Evolutionary conservation across 73 alveolate genomes (phyloP).

Genomic region (Stentor roeselii): DNA sequence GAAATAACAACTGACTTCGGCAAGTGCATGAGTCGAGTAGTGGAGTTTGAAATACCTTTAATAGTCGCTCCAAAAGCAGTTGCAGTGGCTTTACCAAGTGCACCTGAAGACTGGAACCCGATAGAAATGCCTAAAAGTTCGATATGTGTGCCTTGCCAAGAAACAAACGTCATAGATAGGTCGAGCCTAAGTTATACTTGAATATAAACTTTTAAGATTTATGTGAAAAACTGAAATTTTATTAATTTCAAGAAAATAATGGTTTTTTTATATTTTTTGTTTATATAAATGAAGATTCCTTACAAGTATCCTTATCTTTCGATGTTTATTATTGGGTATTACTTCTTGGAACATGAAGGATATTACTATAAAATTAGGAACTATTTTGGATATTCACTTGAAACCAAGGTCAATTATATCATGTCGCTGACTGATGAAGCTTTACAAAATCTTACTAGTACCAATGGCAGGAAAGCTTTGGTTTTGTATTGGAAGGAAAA

Average conservation of each 20-base stretch:
- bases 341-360: slow-evolving; percentile 21
- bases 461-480: background rate
- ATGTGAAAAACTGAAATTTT: too few relatives aligned
- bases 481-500: background rate
- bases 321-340: slow-evolving; percentile 7
- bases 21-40: background rate
- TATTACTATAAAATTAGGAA: slow-evolving; percentile 6
- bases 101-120: slow-evolving; percentile 23
- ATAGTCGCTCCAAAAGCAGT: background rate
- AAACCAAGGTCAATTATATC: background rate
- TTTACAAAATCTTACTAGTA: background rate
- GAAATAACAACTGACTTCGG: slow-evolving; percentile 15
- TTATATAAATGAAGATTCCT: slow-evolving; percentile 8
- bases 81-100: background rate
- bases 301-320: slow-evolving; percentile 25
- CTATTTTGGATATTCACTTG: background rate
- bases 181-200: too few relatives aligned
- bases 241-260: too few relatives aligned
- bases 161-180: too few relatives aligned
- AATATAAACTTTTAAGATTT: too few relatives aligned
- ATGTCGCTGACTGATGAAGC: background rate
- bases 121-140: slow-evolving; percentile 26
- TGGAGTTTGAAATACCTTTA: slow-evolving; percentile 12
- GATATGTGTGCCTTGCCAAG: too few relatives aligned
- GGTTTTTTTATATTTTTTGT: too few relatives aligned